phyloP scores from a whole-genome alignment of 1,284 basidiomycete genomes.

The Spongiforma sp. region DNA sequence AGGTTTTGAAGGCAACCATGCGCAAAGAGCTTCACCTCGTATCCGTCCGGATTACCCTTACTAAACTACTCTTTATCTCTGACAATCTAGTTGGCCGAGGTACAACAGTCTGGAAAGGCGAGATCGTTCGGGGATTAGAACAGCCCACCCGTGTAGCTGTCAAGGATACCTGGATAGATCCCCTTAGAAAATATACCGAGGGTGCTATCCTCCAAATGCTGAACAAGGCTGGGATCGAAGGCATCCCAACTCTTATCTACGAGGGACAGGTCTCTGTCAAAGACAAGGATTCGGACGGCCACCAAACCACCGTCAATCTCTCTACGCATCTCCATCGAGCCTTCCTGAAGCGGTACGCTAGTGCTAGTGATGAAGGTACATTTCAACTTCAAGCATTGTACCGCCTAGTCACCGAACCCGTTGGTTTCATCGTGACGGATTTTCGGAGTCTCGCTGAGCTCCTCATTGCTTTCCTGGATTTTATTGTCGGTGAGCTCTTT shows the following conservation, averaged over 20 bases:
- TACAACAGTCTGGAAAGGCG: constrained; percentile 7
- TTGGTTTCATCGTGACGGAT: background rate
- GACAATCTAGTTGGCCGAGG: constrained; percentile 8
- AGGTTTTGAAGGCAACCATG: background rate
- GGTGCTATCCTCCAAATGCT: constrained; percentile 9
- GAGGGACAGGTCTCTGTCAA: constrained; percentile 9
- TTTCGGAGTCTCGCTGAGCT: background rate
- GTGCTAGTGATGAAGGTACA: background rate
- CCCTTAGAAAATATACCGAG: constrained; percentile 11
- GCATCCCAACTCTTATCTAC: constrained; percentile 2
- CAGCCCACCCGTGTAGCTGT: background rate
- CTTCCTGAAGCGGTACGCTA: background rate
- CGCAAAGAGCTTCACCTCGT: background rate
- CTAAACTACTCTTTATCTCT: background rate
- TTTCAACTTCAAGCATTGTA: background rate
- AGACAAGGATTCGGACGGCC: background rate
- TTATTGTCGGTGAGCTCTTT: background rate
- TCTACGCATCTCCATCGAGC: background rate
- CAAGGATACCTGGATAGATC: constrained; percentile 13
- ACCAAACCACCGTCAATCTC: background rate
- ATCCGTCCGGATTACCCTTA: background rate
- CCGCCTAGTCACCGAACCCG: background rate
- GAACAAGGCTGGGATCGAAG: background rate
- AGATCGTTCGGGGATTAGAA: background rate
- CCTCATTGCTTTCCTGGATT: background rate